Base-by-base conservation (phyloP, 2,329 filamentous ascomycete species). In the Alternaria ventricosa region DNA sequence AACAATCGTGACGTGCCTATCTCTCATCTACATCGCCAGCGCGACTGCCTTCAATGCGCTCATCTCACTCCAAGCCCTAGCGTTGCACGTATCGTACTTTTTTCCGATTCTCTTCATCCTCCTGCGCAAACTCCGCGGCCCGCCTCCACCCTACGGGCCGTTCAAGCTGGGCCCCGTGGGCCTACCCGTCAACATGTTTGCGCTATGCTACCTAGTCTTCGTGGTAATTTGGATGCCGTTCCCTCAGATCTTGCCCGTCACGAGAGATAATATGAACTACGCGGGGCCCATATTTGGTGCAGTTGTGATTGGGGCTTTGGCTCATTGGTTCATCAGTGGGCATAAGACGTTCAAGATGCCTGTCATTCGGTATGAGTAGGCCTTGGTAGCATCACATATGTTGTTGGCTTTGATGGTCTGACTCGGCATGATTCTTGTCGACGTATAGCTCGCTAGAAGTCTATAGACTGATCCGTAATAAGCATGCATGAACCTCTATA, bases 41-140 rank as follows among this genome's bases (percentile, higher is more conserved):
- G 67, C 68, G 8, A 71, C 73, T 6, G 85, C 85, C 0, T 75
- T 76, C 64, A 76, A 75, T 50, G 73, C 72, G 6, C 63, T 76
- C 22, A 75, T 78, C 25, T 78, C 76, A 2, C 73, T 80, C 2
- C 69, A 68, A 50, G 73, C 75, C 7, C 50, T 79, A 10, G 77
- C 71, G 5, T 58, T 79, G 11, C 74, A 77, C 54, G 55, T 76
- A 18, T 79, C 77, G 5, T 78, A 79, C 66, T 68, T 77, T 36
- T 63, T 76, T 28, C 71, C 74, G 7, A 75, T 78, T n/a, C 47
- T 69, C 4, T 74, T 76, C 47, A 66, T 79, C 8, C 47, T 75
- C 13, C 55, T 75, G 10, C 69, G 65, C 2, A 70, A 69, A 36
- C 23, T 75, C 3, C 60, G 65, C 4, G 70, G 70, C 7, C 63